These are phyloP conservation scores for Colletotrichum camelliae DNA, from an alignment of 2,329 filamentous ascomycete genomes.

Conservation along the genomic window DNA sequence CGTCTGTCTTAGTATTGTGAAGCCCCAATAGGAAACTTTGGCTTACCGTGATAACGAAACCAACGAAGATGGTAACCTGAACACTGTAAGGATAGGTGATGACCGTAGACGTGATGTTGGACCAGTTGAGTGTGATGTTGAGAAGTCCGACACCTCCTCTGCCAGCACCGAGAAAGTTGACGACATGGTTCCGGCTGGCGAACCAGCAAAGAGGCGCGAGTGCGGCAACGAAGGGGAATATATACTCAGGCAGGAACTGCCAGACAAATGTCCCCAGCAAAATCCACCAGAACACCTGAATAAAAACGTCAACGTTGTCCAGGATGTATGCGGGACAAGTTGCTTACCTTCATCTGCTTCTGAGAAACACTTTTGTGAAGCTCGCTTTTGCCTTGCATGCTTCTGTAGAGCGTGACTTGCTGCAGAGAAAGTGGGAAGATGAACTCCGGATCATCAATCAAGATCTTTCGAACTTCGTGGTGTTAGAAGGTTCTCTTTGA, in stretches of 20 bases:
- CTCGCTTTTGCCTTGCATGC: conserved; percentile 17
- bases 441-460: conserved; percentile 63
- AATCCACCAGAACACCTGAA: conserved; percentile 60
- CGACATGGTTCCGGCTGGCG: conserved; percentile 59
- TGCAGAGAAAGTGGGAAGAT: conserved; percentile 12
- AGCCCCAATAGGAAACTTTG: background rate
- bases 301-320: conserved; percentile 21
- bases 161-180: conserved; percentile 66
- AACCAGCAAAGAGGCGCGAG: conserved; percentile 70
- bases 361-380: background rate
- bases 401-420: conserved; percentile 15
- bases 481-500: background rate
- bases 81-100: conserved; percentile 59
- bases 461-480: conserved; percentile 45
- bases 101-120: conserved; percentile 60
- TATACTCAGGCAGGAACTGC: conserved; percentile 67
- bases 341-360: conserved; percentile 6
- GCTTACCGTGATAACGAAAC: conserved; percentile 47
- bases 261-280: conserved; percentile 60
- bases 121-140: conserved; percentile 66
- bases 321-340: too few relatives aligned
- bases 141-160: conserved; percentile 68
- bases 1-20: conserved; percentile 22
- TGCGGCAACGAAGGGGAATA: conserved; percentile 64
- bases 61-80: conserved; percentile 60